Percentiles rank a stretch among this genome's conserved stretches.
Evolutionary conservation across 2,329 filamentous ascomycete species (phyloP).

Genomic region (Botryotinia convoluta): DNA sequence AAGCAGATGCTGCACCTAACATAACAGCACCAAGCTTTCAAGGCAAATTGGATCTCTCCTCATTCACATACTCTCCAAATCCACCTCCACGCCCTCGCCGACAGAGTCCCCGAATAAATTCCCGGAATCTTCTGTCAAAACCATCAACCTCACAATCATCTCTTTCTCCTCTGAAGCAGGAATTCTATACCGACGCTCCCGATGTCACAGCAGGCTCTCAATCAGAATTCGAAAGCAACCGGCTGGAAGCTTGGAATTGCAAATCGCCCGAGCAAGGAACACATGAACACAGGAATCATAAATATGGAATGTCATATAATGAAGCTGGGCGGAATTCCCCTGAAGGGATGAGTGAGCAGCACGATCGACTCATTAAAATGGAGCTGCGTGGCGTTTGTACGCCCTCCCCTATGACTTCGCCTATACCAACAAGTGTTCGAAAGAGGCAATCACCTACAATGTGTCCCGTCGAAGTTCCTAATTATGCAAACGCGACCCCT

Average conservation of each 20-base stretch:
- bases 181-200: background rate
- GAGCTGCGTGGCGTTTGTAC: background rate
- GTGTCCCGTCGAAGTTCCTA: background rate
- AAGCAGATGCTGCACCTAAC: background rate
- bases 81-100: background rate
- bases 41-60: slow-evolving; percentile 31
- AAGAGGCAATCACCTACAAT: too few relatives aligned
- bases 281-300: background rate
- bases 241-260: background rate
- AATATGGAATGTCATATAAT: background rate
- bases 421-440: background rate
- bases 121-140: background rate
- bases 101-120: slow-evolving; percentile 11
- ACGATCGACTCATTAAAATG: background rate
- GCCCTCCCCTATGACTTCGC: background rate
- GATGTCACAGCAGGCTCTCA: background rate
- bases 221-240: background rate
- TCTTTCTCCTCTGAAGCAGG: background rate
- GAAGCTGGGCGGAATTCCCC: too few relatives aligned
- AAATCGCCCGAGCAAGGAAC: background rate
- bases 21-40: slow-evolving; percentile 29
- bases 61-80: slow-evolving; percentile 29
- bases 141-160: background rate
- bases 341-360: background rate
- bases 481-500: background rate